Base-by-base conservation (phyloP, 371 early-diverging fungal species). In the Mucor ambiguus region DNA sequence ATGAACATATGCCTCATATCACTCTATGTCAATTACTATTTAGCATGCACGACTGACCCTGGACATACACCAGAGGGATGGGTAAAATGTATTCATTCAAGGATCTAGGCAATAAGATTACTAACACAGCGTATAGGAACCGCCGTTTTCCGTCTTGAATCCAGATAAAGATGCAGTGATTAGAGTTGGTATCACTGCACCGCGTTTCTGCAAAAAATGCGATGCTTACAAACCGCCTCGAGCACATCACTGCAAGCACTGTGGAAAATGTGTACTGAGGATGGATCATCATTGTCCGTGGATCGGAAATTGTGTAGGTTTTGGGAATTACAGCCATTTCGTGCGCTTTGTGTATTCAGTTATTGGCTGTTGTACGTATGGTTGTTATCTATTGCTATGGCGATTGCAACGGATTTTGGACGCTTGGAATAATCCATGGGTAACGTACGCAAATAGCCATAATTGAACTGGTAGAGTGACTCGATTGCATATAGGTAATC, bases 241-340 rank as follows among this genome's bases (percentile, higher is more conserved):
- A 32, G 65, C 88, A 11, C 93, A 93, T 77, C 94, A 93, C 68
- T 93, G 94, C 74, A 77, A 84, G 10, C 78, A 85, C 33, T 93
- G 94, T 75, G 80, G 87, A 24, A 76, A 80, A 58, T 93, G 94
- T 79, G 85, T 93, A 32, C 84, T 93, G 24, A 90, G 90, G 69
- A 92, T 93, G 93, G 94, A 93, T 67, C 94, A 93, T 69, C 97
- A 97, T 70, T 97, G 97, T 71, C 95, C 94, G 2, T 99, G 98
- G 94, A 88, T 97, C 58, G 95, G 95, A 78, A 96, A 94, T 74
- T 97, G 97, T 81, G 92, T 97, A 26, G 97, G 97, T 1, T 89
- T 90, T 69, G 67, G 64, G 49, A 97, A 97, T 75, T 89, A 91
- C 64, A 85, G 85, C 18, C 86, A 95, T 73, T 96, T 97, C 76